A percentile compares a stretch with the other conserved stretches of the same genome.
phyloP scores from a whole-genome alignment of 2,329 filamentous ascomycete species.

The Cordyceps cicadae region DNA sequence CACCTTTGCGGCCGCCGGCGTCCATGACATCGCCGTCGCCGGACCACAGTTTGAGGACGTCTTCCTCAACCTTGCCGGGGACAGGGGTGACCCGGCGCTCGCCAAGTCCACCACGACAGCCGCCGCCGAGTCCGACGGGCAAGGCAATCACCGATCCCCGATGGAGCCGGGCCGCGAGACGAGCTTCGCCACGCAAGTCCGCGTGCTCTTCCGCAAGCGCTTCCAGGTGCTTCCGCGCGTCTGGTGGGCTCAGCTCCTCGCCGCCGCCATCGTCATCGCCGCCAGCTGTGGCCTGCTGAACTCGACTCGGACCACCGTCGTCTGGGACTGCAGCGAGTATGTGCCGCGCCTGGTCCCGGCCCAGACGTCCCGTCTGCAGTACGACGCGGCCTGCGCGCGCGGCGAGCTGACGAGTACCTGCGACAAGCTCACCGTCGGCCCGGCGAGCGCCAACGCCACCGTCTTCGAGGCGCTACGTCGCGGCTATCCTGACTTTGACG shows the following conservation, averaged over 20 bases:
- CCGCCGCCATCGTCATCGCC: conserved; percentile 65
- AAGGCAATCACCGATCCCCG: not conserved
- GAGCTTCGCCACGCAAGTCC: conserved; percentile 42
- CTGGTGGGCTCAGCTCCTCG: conserved; percentile 63
- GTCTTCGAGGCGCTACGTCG: conserved; percentile 12
- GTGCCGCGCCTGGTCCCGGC: conserved; percentile 15
- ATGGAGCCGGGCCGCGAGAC: conserved; percentile 10
- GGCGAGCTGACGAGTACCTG: conserved; percentile 13
- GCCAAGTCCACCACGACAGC: not conserved
- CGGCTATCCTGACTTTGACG: conserved; percentile 12
- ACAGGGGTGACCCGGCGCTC: conserved; percentile 15
- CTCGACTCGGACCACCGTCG: conserved; percentile 52
- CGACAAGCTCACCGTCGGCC: conserved; percentile 13
- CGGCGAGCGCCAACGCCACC: conserved; percentile 25
- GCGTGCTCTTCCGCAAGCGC: conserved; percentile 66
- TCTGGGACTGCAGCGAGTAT: conserved; percentile 37
- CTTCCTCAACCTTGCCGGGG: conserved; percentile 22
- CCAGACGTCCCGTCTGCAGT: not conserved
- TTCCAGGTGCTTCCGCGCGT: conserved; percentile 65
- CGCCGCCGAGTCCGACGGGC: not conserved
- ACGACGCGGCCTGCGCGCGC: conserved; percentile 28
- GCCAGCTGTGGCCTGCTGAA: conserved; percentile 65
- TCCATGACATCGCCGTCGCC: conserved; percentile 24
- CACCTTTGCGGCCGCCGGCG: conserved; percentile 42
- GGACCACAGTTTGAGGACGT: conserved; percentile 27